Evolutionary conservation across 345 rosid genomes (phyloP), one percentile per base, ranked within the genome.

Genomic region (Turnera subulata): DNA sequence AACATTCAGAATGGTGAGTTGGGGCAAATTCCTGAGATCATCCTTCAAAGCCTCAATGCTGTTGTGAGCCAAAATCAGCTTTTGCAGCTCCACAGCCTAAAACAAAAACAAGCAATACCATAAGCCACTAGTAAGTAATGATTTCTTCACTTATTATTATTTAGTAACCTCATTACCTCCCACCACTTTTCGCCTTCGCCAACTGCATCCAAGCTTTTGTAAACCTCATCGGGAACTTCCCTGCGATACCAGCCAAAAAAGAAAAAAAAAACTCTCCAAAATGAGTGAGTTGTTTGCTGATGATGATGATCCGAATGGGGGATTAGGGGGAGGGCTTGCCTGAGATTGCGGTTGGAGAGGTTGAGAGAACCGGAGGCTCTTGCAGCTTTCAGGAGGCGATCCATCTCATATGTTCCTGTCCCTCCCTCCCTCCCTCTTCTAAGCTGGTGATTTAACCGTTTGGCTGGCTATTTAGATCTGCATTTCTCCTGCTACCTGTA

Each of bases 141-240:
- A n/a, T n/a, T n/a, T n/a, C n/a, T n/a, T n/a, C n/a, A n/a, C n/a
- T n/a, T n/a, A n/a, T n/a, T n/a, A n/a, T n/a, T n/a, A n/a, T n/a
- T n/a, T 11, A 22, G 23, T 11, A 1, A 22, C 14, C 14, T 5
- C 39, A 0, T 69, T 61, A 91, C 98, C 98, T 92, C 98, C 96
- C 98, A 89, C 93, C 98, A 92, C 60, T 88, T 92, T 54, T 84
- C 95, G 16, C 82, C 91, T 43, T 84, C 92, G 19, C 93, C 89
- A 7, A 65, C 79, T 0, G 89, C 66, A 43, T 88, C 91, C 46
- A 75, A 60, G 58, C 59, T 75, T 62, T 65, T 76, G 60, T 92
- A 92, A 2, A 92, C 84, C 78, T 86, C 84, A 40, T 62, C 55
- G 1, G 98, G 98, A 24, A 92, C 96, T 11, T 88, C 84, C 58